Percentiles rank a stretch among this genome's conserved stretches.
These are phyloP conservation scores for Trametes gibbosa DNA, from an alignment of 768 basidiomycete species.

Conservation along the genomic window DNA sequence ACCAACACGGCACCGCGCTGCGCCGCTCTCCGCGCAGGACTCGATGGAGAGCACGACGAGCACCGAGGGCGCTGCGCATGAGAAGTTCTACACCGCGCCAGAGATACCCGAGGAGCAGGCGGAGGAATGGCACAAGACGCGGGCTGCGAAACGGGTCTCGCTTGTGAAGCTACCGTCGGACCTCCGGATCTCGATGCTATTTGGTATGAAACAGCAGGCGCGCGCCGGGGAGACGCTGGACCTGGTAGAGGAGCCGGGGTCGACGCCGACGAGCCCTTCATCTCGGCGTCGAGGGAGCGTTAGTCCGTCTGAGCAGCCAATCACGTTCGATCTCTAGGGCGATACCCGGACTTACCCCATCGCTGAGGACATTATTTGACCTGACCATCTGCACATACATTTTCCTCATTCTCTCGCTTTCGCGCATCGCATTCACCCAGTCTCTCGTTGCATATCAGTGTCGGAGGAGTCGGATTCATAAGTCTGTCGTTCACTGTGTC, in stretches of 20 bases:
- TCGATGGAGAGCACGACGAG: constrained; percentile 22
- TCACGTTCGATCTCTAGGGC: constrained; percentile 23
- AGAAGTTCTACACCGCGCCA: constrained; percentile 43
- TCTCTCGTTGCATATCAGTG: neutral
- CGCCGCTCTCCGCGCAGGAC: constrained; percentile 19
- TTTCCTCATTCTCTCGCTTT: neutral
- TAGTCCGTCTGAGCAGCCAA: constrained; percentile 17
- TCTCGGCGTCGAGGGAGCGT: constrained; percentile 10
- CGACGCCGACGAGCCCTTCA: constrained; percentile 8
- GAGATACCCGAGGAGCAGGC: constrained; percentile 65
- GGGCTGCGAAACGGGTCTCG: constrained; percentile 82
- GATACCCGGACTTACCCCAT: too few species aligned
- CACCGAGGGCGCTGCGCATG: constrained; percentile 32
- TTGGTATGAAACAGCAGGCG: constrained; percentile 28
- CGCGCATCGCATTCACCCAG: neutral
- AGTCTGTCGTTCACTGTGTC: constrained; percentile 12
- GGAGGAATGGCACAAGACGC: constrained; percentile 87
- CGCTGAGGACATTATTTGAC: too few species aligned
- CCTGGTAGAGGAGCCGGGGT: constrained; percentile 1
- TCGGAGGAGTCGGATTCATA: constrained; percentile 1
- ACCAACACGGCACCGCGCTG: constrained; percentile 9
- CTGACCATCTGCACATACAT: neutral
- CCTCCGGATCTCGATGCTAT: constrained; percentile 33
- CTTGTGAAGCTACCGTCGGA: constrained; percentile 70
- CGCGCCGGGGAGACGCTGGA: constrained; percentile 12